These are phyloP conservation scores for Syzygium malaccense DNA, from an alignment of 441 rosid genomes.

Conservation along the genomic window DNA sequence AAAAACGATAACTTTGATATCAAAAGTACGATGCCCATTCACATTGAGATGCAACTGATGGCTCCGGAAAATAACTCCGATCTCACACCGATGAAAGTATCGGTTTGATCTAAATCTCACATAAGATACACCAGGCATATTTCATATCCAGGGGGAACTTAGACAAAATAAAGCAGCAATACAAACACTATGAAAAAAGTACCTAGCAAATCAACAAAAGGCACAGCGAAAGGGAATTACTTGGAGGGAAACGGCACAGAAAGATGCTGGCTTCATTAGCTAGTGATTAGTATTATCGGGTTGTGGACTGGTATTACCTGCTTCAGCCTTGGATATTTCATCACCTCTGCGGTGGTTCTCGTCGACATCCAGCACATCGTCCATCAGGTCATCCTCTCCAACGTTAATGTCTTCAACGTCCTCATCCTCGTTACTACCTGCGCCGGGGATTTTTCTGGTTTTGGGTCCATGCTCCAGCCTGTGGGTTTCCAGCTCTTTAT, in stretches of 20 bases:
- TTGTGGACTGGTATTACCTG: constrained; percentile 23
- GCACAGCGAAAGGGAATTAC: background rate
- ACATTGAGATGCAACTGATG: background rate
- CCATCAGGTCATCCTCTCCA: constrained; percentile 87
- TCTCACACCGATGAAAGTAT: background rate
- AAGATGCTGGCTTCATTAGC: background rate
- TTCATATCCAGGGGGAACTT: background rate
- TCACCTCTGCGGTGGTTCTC: constrained; percentile 42
- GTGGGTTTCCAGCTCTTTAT: constrained; percentile 85
- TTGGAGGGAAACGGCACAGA: background rate
- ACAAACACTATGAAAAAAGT: background rate
- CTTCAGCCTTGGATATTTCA: constrained; percentile 35
- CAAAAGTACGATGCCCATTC: background rate
- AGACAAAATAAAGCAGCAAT: background rate
- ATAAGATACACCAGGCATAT: background rate
- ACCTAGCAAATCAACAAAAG: background rate
- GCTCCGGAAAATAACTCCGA: background rate
- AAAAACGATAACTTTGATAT: background rate
- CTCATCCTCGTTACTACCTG: constrained; percentile 59
- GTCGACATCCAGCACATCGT: constrained; percentile 65
- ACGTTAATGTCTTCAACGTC: constrained; percentile 85
- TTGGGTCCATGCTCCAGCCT: constrained; percentile 96
- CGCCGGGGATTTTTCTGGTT: constrained; percentile 73
- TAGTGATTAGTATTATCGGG: constrained; percentile 8
- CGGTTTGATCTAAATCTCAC: background rate